Conservation (phyloP, 2,329 filamentous ascomycete species). For the Cucurbitaria berberidis region DNA sequence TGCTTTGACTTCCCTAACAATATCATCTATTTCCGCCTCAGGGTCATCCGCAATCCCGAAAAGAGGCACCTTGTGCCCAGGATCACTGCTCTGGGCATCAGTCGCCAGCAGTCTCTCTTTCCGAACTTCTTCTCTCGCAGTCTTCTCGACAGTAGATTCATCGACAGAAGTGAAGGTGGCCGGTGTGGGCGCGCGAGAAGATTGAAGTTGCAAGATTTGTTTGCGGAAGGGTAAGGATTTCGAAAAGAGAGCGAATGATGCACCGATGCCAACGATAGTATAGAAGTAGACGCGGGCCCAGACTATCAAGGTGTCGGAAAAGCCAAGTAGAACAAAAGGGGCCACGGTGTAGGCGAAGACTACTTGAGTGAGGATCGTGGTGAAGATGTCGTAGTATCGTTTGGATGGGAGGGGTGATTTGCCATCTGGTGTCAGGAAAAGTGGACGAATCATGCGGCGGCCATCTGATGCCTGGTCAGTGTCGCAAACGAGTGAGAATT, state of each 20-base stretch:
- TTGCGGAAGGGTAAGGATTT: slow-evolving; percentile 71
- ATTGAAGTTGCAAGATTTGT: slow-evolving; percentile 47
- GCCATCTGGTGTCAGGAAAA: slow-evolving; percentile 84
- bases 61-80: slow-evolving; percentile 62
- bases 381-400: slow-evolving; percentile 82
- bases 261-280: slow-evolving; percentile 69
- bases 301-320: slow-evolving; percentile 72
- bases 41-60: slow-evolving; percentile 82
- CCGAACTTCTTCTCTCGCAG: slow-evolving; percentile 43
- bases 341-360: slow-evolving; percentile 81
- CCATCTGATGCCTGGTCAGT: slow-evolving; percentile 65
- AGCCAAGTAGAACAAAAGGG: slow-evolving; percentile 83
- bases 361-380: slow-evolving; percentile 78
- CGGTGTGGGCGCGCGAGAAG: slow-evolving; percentile 26
- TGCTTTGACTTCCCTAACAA: slow-evolving; percentile 72
- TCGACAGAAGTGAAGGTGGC: slow-evolving; percentile 27
- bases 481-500: neutral
- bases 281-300: slow-evolving; percentile 94
- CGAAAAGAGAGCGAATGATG: slow-evolving; percentile 75
- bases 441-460: slow-evolving; percentile 86
- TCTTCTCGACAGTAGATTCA: slow-evolving; percentile 35
- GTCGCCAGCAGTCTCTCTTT: slow-evolving; percentile 54
- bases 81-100: slow-evolving; percentile 61
- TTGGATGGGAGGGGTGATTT: slow-evolving; percentile 65
- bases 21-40: slow-evolving; percentile 76